Percentiles rank a stretch among this genome's conserved stretches.
Conservation (phyloP, 495 filamentous ascomycete genomes). For the Neurospora sp. region DNA sequence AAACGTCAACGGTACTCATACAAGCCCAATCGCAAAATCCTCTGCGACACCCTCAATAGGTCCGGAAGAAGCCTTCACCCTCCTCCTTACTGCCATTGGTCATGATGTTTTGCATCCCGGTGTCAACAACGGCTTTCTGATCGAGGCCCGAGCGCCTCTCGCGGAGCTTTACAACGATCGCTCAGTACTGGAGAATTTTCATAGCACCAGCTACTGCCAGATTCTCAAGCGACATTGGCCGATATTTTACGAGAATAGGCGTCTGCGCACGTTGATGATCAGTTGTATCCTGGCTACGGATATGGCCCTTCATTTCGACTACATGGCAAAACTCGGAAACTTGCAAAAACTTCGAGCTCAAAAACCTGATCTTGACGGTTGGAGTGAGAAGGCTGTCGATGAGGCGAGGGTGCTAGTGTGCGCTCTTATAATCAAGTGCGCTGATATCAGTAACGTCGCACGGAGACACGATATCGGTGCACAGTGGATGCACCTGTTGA, state of each 20-base stretch:
- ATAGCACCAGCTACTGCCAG: conserved; percentile 94
- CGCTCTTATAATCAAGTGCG: conserved; percentile 90
- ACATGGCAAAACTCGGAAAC: conserved; percentile 74
- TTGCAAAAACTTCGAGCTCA: conserved; percentile 67
- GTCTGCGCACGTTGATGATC: conserved; percentile 83
- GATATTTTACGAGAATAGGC: conserved; percentile 57
- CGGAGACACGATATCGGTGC: conserved; percentile 71
- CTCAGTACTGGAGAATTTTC: conserved; percentile 94
- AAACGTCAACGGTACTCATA: conserved; percentile 9
- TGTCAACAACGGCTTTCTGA: conserved; percentile 94
- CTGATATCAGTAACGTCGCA: conserved; percentile 97
- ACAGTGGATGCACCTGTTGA: conserved; percentile 81
- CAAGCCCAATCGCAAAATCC: conserved; percentile 32
- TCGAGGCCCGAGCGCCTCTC: conserved; percentile 84
- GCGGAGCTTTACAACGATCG: conserved; percentile 98
- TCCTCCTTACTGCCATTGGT: conserved; percentile 89
- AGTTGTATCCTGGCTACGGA: conserved; percentile 93
- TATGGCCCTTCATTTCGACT: conserved; percentile 94
- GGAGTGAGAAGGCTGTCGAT: conserved; percentile 58
- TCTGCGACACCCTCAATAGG: conserved; percentile 61
- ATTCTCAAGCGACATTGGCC: conserved; percentile 93
- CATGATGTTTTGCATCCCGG: conserved; percentile 97
- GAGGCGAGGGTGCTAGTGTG: conserved; percentile 72
- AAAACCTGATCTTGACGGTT: conserved; percentile 46
- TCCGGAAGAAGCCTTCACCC: conserved; percentile 79